These are phyloP conservation scores for Rosa rugosa DNA, from an alignment of 306 rosid species.

Conservation along the genomic window DNA sequence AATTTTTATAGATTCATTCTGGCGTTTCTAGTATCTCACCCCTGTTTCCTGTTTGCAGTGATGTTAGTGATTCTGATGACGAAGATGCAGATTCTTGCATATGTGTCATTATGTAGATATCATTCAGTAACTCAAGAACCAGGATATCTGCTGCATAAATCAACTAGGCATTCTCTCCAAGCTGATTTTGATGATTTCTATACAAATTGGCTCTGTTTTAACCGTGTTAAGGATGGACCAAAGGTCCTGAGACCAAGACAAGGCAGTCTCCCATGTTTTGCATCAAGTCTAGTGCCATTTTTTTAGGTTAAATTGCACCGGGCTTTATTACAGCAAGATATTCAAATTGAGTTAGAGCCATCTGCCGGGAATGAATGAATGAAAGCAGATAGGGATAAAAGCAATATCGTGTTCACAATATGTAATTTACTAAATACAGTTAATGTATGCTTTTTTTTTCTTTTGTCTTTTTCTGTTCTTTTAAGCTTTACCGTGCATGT, in stretches of 20 bases:
- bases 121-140: slow-evolving; percentile 29
- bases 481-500: slow-evolving; percentile 21
- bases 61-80: slow-evolving; percentile 72
- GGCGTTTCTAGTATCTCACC: slow-evolving; percentile 20
- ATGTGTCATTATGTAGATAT: slow-evolving; percentile 70
- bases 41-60: slow-evolving; percentile 54
- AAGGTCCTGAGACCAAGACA: slow-evolving; percentile 29
- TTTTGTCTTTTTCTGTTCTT: slow-evolving; percentile 3
- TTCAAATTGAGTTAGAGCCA: slow-evolving; percentile 20
- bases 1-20: neutral
- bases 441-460: slow-evolving; percentile 8
- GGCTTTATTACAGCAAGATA: slow-evolving; percentile 24
- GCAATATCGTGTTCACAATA: slow-evolving; percentile 26
- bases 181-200: slow-evolving; percentile 29
- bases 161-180: slow-evolving; percentile 33
- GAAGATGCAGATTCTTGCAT: slow-evolving; percentile 77
- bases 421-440: slow-evolving; percentile 35
- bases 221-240: slow-evolving; percentile 35
- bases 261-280: slow-evolving; percentile 29
- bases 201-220: slow-evolving; percentile 23
- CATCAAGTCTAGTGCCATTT: slow-evolving; percentile 35
- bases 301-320: slow-evolving; percentile 26
- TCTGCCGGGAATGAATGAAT: slow-evolving; percentile 18
- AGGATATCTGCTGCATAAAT: slow-evolving; percentile 44
- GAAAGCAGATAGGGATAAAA: slow-evolving; percentile 33